Evolutionary conservation across 176 grass and related monocot species (phyloP).

Genomic region (Eremochloa ophiuroides): DNA sequence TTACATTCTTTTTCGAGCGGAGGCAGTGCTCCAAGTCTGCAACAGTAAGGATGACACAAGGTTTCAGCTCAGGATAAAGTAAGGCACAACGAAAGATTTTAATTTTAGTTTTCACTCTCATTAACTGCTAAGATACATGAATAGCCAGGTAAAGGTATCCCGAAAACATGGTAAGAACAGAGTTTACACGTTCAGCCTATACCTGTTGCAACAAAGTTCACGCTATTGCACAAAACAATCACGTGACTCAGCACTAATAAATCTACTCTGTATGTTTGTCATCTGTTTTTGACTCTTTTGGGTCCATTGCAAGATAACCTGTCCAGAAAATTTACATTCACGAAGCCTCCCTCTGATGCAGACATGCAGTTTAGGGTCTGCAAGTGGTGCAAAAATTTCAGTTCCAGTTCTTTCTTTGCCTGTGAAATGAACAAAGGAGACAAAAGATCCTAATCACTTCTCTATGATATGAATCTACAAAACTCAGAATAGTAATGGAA

Average conservation of each 20-base stretch:
- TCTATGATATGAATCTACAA: slow-evolving; percentile 28
- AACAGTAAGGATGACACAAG: not conserved
- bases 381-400: slow-evolving; percentile 41
- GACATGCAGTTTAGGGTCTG: slow-evolving; percentile 17
- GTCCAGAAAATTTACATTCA: slow-evolving; percentile 40
- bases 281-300: not conserved
- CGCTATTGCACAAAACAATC: slow-evolving; percentile 10
- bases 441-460: slow-evolving; percentile 33
- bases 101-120: slow-evolving; percentile 1
- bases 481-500: slow-evolving; percentile 28
- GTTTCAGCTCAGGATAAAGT: not conserved
- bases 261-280: slow-evolving; percentile 17
- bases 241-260: not conserved
- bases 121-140: not conserved
- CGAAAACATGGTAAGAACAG: slow-evolving; percentile 1
- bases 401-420: slow-evolving; percentile 91
- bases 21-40: not conserved
- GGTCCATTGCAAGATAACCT: slow-evolving; percentile 19
- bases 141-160: not conserved
- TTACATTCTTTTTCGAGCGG: no score
- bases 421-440: slow-evolving; percentile 56
- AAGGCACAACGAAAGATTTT: not conserved
- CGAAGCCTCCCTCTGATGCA: slow-evolving; percentile 11
- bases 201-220: slow-evolving; percentile 19
- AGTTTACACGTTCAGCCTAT: slow-evolving; percentile 27